A percentile compares a stretch with the other conserved stretches of the same genome.
These are phyloP conservation scores for Phytophthora ohioensis DNA, from an alignment of 352 stramenopile genomes.

Conservation along the genomic window DNA sequence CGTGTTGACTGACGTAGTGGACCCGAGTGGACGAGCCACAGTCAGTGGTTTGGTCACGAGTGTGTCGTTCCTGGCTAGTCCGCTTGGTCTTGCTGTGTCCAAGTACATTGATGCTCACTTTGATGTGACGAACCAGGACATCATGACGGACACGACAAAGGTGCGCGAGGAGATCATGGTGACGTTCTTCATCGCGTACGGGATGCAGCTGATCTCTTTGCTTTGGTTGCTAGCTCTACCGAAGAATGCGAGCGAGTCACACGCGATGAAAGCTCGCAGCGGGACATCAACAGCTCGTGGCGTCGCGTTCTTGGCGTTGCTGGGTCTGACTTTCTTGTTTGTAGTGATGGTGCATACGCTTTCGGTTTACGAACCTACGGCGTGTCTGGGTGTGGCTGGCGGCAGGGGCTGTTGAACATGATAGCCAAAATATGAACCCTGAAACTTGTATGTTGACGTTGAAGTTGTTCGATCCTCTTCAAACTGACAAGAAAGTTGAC, in stretches of 20 bases:
- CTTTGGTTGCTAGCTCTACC: constrained; percentile 59
- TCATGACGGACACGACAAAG: constrained; percentile 51
- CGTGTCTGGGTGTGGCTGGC: constrained; percentile 58
- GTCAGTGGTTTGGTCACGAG: constrained; percentile 57
- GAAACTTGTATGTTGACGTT: not conserved
- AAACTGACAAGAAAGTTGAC: no score
- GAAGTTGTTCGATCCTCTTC: no score
- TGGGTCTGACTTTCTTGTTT: constrained; percentile 33
- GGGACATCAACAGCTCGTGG: constrained; percentile 34
- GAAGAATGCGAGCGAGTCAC: constrained; percentile 43
- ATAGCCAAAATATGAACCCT: not conserved
- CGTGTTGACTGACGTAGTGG: constrained; percentile 59
- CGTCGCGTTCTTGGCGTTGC: constrained; percentile 28
- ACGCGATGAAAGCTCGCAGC: constrained; percentile 37
- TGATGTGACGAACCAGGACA: constrained; percentile 45
- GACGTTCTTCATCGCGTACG: constrained; percentile 67
- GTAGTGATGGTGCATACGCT: constrained; percentile 55
- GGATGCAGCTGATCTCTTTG: constrained; percentile 57
- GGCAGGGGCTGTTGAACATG: constrained; percentile 50
- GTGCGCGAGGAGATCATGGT: constrained; percentile 56
- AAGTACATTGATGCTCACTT: constrained; percentile 74
- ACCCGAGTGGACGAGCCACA: constrained; percentile 31
- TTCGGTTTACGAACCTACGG: constrained; percentile 58
- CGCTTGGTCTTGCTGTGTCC: constrained; percentile 57
- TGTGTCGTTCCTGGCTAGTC: constrained; percentile 52